phyloP scores from a whole-genome alignment of 192 early-diverging fungal species.

The Dispira simplex region DNA sequence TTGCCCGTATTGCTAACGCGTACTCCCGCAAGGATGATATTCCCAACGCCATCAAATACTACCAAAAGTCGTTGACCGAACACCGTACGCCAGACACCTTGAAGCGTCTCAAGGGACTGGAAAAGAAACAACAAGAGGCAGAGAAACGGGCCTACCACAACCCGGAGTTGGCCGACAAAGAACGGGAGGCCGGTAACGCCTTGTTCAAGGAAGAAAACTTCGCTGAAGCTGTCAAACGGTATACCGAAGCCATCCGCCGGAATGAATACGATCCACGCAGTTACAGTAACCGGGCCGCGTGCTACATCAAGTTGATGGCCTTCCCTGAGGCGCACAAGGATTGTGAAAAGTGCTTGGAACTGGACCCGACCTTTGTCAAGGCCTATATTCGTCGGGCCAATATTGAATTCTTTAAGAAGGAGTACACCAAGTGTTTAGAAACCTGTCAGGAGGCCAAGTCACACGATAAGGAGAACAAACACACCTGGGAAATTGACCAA shows the following conservation, averaged over 20 bases:
- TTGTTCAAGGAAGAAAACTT: constrained; percentile 83
- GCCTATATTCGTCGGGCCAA: constrained; percentile 94
- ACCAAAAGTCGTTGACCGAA: constrained; percentile 84
- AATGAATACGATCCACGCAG: constrained; percentile 77
- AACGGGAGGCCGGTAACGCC: constrained; percentile 85
- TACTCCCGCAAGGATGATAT: constrained; percentile 67
- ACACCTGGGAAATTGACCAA: constrained; percentile 66
- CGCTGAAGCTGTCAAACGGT: constrained; percentile 75
- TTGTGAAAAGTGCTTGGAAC: constrained; percentile 70
- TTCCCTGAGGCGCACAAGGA: constrained; percentile 90
- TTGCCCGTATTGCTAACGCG: constrained; percentile 80
- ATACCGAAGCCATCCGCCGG: constrained; percentile 95
- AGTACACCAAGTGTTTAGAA: constrained; percentile 71
- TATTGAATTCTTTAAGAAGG: constrained; percentile 74
- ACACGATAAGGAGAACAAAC: constrained; percentile 72
- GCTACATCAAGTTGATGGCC: constrained; percentile 89
- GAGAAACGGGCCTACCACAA: constrained; percentile 81
- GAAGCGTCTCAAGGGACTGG: constrained; percentile 67
- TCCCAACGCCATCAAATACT: constrained; percentile 82
- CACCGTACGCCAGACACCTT: constrained; percentile 89
- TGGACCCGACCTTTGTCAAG: constrained; percentile 83
- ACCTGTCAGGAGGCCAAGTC: constrained; percentile 60
- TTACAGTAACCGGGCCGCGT: constrained; percentile 94
- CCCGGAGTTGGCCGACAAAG: constrained; percentile 69
- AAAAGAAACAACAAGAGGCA: constrained; percentile 62